Evolutionary conservation across 352 stramenopile genomes (phyloP).

Genomic region (Phytophthora crassamura): DNA sequence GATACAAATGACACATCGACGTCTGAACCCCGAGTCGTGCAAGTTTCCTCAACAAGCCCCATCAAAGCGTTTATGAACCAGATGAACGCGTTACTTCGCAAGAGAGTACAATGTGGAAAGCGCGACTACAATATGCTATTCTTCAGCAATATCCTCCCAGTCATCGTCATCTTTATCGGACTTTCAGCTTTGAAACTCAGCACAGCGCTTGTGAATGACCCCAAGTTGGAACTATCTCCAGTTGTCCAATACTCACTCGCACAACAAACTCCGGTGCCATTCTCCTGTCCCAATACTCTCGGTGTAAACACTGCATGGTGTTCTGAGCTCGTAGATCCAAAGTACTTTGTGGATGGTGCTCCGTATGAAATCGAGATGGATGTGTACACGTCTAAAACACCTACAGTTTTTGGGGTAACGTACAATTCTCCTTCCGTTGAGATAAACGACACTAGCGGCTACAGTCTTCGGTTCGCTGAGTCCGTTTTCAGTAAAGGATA

Average conservation of each 20-base stretch:
- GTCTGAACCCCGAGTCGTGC: not conserved
- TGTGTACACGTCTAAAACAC: conserved; percentile 34
- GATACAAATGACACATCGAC: conserved; percentile 8
- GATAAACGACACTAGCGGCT: conserved; percentile 58
- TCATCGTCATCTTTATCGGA: conserved; percentile 71
- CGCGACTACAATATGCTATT: conserved; percentile 75
- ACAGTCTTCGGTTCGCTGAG: conserved; percentile 66
- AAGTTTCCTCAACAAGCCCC: not conserved
- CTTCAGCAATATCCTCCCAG: conserved; percentile 76
- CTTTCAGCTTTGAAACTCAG: conserved; percentile 66
- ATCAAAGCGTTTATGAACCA: conserved; percentile 37
- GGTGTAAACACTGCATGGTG: conserved; percentile 32
- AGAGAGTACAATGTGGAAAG: conserved; percentile 58
- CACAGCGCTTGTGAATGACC: conserved; percentile 57
- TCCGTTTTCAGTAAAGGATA: conserved; percentile 58
- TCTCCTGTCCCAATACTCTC: conserved; percentile 43
- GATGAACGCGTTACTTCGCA: conserved; percentile 62
- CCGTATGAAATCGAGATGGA: conserved; percentile 46
- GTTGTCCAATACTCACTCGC: conserved; percentile 42
- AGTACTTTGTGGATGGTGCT: conserved; percentile 30
- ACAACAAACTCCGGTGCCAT: conserved; percentile 48
- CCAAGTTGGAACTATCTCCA: conserved; percentile 45
- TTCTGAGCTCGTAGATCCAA: conserved; percentile 14
- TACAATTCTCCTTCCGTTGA: conserved; percentile 51
- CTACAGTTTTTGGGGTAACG: conserved; percentile 59